These are phyloP conservation scores for Smallanthus sonchifolius DNA, from an alignment of 129 eudicot genomes.

Conservation along the genomic window DNA sequence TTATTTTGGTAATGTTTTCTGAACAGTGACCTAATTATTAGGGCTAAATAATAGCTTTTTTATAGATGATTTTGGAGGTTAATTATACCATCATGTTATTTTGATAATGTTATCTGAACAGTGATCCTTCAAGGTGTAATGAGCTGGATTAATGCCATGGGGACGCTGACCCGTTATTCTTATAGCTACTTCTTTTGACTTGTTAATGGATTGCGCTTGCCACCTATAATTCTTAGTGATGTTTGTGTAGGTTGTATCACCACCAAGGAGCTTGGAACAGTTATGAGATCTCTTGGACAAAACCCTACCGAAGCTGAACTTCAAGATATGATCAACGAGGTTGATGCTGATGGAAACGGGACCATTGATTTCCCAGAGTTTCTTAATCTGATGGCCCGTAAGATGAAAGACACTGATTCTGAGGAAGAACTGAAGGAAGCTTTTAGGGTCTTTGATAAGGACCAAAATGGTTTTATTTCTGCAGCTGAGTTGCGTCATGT, in stretches of 20 bases:
- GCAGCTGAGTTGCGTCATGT: slow-evolving; percentile 76
- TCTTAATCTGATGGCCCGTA: slow-evolving; percentile 74
- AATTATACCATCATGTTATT: neutral
- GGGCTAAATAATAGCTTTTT: too few relatives aligned
- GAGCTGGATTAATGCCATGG: neutral
- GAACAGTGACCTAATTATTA: neutral
- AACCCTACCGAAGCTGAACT: slow-evolving; percentile 80
- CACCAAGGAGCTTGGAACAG: slow-evolving; percentile 81
- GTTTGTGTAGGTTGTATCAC: slow-evolving; percentile 55
- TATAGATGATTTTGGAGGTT: neutral
- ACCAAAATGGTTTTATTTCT: slow-evolving; percentile 74
- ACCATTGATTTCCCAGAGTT: slow-evolving; percentile 81
- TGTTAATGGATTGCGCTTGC: neutral
- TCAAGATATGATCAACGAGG: slow-evolving; percentile 80
- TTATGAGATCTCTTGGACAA: slow-evolving; percentile 79
- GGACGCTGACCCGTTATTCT: neutral
- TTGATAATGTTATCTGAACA: neutral
- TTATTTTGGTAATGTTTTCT: neutral
- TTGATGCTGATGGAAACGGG: slow-evolving; percentile 82
- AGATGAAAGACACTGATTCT: slow-evolving; percentile 80
- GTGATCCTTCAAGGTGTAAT: neutral
- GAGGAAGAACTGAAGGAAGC: slow-evolving; percentile 83
- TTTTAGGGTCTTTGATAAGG: slow-evolving; percentile 68
- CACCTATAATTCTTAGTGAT: neutral
- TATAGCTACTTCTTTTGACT: neutral